Percentiles rank a stretch among this genome's conserved stretches.
Conservation (phyloP, 2,329 filamentous ascomycete genomes). For the Botrytis porri region DNA sequence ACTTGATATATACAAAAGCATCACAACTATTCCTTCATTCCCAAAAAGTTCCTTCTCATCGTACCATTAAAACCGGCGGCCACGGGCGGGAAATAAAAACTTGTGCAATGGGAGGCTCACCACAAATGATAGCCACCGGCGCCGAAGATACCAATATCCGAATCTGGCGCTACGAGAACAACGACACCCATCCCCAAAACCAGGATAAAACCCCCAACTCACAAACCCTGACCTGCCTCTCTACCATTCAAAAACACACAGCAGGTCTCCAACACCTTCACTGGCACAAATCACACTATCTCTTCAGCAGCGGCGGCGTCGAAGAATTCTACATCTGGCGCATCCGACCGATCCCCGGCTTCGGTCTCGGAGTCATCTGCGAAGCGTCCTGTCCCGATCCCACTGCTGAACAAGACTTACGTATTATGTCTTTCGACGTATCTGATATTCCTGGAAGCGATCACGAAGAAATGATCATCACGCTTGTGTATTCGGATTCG, state of each 20-base stretch:
- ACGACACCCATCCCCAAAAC: background rate
- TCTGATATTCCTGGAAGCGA: conserved; percentile 21
- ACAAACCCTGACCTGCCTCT: conserved; percentile 43
- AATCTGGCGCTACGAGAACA: conserved; percentile 57
- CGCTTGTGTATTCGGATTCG: conserved; percentile 82
- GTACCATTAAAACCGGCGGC: conserved; percentile 61
- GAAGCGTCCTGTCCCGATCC: conserved; percentile 54
- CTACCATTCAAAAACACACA: conserved; percentile 72
- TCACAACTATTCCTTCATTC: conserved; percentile 48
- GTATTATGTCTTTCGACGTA: conserved; percentile 78
- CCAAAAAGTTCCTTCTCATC: conserved; percentile 43
- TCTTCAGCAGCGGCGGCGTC: conserved; percentile 83
- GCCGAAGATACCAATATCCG: conserved; percentile 73
- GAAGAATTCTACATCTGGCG: conserved; percentile 91
- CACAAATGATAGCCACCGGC: conserved; percentile 58
- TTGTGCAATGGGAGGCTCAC: conserved; percentile 43
- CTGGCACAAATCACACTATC: conserved; percentile 64
- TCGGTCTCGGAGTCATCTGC: conserved; percentile 53
- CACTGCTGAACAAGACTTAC: conserved; percentile 59
- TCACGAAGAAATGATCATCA: conserved; percentile 44
- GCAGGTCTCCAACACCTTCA: conserved; percentile 70
- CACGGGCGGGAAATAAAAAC: conserved; percentile 86
- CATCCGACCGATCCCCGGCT: conserved; percentile 48
- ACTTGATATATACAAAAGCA: conserved; percentile 74
- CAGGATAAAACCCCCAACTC: background rate